Conservation (phyloP, 1,284 basidiomycete species). For the Leccinum insolens region DNA sequence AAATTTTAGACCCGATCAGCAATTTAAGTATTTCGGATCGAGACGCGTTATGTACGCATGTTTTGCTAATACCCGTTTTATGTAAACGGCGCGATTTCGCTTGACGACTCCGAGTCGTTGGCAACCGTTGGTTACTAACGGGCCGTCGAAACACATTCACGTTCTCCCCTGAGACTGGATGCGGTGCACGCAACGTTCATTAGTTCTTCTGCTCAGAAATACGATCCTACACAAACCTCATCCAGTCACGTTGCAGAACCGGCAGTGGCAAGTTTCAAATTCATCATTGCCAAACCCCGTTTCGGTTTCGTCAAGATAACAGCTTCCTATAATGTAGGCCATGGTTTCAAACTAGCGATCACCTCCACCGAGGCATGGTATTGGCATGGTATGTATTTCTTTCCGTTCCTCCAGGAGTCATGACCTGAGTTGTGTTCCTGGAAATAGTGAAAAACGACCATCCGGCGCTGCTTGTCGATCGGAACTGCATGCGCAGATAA, state of each 20-base stretch:
- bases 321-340: not conserved
- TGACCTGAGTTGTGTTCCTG: not conserved
- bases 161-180: too few species aligned
- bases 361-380: not conserved
- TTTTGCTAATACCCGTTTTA: constrained; percentile 12
- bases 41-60: constrained; percentile 28
- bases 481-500: too few species aligned
- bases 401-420: not conserved
- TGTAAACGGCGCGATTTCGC: not conserved
- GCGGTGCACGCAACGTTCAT: not conserved
- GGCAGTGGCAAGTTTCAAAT: not conserved
- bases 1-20: constrained; percentile 2
- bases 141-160: too few species aligned
- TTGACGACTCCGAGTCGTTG: not conserved
- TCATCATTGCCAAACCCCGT: not conserved
- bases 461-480: not conserved
- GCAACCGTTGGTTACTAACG: too few species aligned
- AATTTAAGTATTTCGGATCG: constrained; percentile 21
- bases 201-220: not conserved
- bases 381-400: not conserved
- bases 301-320: not conserved
- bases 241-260: too few species aligned
- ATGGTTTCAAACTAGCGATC: not conserved
- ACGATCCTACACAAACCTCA: not conserved
- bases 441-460: not conserved